Percentiles rank a stretch among this genome's conserved stretches.
phyloP scores from a whole-genome alignment of 306 rosid species.

The Potentilla sterilis region DNA sequence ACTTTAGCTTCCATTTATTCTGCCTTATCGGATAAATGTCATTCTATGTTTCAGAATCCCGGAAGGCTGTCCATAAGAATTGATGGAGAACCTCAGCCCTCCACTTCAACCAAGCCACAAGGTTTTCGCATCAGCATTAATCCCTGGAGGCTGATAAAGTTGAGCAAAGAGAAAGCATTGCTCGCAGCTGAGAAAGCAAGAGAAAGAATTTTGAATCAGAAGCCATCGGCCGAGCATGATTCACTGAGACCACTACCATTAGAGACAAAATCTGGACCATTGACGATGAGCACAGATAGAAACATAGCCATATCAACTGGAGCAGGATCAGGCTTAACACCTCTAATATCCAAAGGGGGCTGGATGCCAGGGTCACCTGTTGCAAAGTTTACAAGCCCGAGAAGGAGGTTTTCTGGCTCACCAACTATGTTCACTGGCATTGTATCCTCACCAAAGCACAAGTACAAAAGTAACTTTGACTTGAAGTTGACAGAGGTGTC shows the following conservation, averaged over 20 bases:
- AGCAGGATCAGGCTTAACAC: conserved; percentile 39
- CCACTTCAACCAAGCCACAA: conserved; percentile 46
- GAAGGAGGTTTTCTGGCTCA: conserved; percentile 79
- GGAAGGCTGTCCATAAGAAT: conserved; percentile 70
- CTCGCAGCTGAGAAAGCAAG: conserved; percentile 83
- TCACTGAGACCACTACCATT: conserved; percentile 70
- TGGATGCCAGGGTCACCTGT: conserved; percentile 53
- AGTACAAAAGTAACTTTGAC: conserved; percentile 77
- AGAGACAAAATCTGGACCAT: conserved; percentile 63
- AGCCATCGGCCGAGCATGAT: conserved; percentile 40
- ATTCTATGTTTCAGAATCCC: conserved; percentile 51
- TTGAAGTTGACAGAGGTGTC: conserved; percentile 82
- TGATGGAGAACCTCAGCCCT: conserved; percentile 59
- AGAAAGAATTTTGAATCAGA: conserved; percentile 58
- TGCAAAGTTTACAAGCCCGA: conserved; percentile 71
- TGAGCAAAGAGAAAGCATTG: conserved; percentile 80
- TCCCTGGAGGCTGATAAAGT: conserved; percentile 79
- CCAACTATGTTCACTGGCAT: conserved; percentile 44
- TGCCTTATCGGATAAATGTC: conserved; percentile 19
- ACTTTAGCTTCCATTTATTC: background rate
- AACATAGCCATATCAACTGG: conserved; percentile 16
- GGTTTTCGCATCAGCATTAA: conserved; percentile 69
- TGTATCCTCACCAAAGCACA: conserved; percentile 65
- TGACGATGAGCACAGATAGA: conserved; percentile 33
- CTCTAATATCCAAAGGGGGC: conserved; percentile 47